A percentile compares a stretch with the other conserved stretches of the same genome.
These are phyloP conservation scores for Saccharomycopsis fibuligera DNA, from an alignment of 805 yeast species.

Conservation along the genomic window DNA sequence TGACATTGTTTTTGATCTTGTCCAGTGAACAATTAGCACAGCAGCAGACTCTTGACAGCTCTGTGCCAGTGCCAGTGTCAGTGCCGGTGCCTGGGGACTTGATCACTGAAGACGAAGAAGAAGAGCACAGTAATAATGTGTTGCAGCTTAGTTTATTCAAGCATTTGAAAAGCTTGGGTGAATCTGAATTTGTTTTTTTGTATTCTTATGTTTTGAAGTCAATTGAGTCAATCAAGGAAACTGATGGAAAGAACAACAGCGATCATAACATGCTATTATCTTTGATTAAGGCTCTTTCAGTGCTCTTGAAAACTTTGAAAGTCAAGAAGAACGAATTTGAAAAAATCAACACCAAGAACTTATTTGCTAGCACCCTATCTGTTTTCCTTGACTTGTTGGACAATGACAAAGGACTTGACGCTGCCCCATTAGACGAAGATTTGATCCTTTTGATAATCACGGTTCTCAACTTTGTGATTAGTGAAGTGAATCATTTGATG, in stretches of 20 bases:
- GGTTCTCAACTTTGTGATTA: neutral
- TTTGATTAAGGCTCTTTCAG: neutral
- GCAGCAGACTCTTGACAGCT: too few species aligned
- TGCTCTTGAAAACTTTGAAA: slow-evolving; percentile 7
- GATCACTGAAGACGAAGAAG: neutral
- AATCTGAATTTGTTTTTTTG: slow-evolving; percentile 1
- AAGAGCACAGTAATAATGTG: neutral
- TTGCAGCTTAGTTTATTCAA: neutral
- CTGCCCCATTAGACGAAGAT: neutral
- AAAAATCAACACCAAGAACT: slow-evolving; percentile 2
- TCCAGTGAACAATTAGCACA: neutral
- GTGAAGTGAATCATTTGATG: slow-evolving; percentile 9
- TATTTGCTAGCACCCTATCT: slow-evolving; percentile 8
- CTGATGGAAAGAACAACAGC: neutral
- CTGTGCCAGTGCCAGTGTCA: too few species aligned
- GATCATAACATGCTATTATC: neutral
- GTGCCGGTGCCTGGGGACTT: neutral
- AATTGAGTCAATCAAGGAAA: neutral
- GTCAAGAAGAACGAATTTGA: slow-evolving; percentile 2
- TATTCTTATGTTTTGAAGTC: slow-evolving; percentile 5
- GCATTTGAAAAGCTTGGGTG: neutral
- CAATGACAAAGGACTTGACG: neutral
- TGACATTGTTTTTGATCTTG: neutral
- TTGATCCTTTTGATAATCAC: neutral
- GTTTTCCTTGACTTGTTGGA: neutral